Base-by-base conservation (phyloP, 2,329 filamentous ascomycete species). In the Fusarium dlaminii region DNA sequence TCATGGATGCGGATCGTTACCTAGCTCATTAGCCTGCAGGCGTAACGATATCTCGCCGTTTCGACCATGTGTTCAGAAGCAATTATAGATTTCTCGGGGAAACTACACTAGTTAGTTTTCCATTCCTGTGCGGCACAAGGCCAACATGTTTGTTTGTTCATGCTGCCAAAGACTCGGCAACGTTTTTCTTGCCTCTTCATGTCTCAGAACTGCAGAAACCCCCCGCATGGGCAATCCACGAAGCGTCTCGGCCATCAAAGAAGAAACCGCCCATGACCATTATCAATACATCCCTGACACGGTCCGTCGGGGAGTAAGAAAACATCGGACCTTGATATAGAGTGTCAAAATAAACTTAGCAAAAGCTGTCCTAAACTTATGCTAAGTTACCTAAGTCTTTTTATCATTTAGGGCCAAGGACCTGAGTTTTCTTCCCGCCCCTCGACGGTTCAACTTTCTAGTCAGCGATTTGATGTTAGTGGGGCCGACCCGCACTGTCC, bases 21-120 rank as follows among this genome's bases (percentile, higher is more conserved):
- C 63, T 24, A 30, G 27, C 48, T 61, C 30, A 43, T 54, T 45
- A 43, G 36, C 45, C 40, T 45, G 51, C 51, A 70, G 66, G 54
- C 60, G 72, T 46, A 72, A 30, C 52, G 58, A 61, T 60, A 61
- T 42, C 68, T 72, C 46, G 46, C 46, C 27, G 59, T 66, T 58
- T 68, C 45, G 34, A 56, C 64, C 68, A 63, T 65, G 61, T 66
- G 42, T 49, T 52, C 68, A 80, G 67, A 80, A 80, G 79, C 76
- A 80, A 80, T 78, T 78, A 77, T 80, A 77, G 74, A 79, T 80
- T 70, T 66, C 76, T 56, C 79, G 77, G 45, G 78, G 55, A 73
- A 80, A 80, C 78, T 78, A 72, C 71, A 75, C 76, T 78, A 79
- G 56, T 57, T 76, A 77, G 54, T 56, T 68, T 61, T 64, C 58